Evolutionary conservation across 495 filamentous ascomycete genomes (phyloP).

Genomic region (Pyrenula aspistea): DNA sequence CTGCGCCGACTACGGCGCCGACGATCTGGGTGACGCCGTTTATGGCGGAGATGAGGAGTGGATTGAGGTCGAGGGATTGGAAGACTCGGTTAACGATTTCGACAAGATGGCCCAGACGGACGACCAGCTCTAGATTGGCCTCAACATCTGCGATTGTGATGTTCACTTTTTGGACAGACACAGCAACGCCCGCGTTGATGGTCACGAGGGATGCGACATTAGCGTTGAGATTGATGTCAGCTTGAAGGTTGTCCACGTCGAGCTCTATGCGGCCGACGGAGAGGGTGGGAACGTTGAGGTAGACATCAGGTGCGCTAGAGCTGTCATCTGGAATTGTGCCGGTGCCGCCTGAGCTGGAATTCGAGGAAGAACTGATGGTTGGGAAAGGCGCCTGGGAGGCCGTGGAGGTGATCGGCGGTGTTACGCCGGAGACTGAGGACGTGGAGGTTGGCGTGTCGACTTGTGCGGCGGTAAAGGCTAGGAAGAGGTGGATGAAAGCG

Average conservation of each 20-base stretch:
- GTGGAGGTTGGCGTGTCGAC: slow-evolving; percentile 7
- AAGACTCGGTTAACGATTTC: slow-evolving; percentile 48
- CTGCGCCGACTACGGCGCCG: slow-evolving; percentile 36
- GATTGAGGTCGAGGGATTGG: slow-evolving; percentile 41
- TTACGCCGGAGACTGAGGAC: slow-evolving; percentile 1
- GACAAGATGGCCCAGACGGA: slow-evolving; percentile 41
- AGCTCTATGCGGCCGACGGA: slow-evolving; percentile 43
- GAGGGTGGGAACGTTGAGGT: slow-evolving; percentile 38
- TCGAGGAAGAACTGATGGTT: slow-evolving; percentile 4
- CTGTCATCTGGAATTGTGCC: slow-evolving; percentile 9
- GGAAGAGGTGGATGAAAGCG: slow-evolving; percentile 8
- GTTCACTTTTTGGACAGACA: slow-evolving; percentile 41
- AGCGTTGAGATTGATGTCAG: slow-evolving; percentile 44
- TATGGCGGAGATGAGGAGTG: slow-evolving; percentile 39
- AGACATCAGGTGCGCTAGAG: slow-evolving; percentile 35
- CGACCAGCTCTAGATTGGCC: slow-evolving; percentile 40
- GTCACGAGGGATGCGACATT: slow-evolving; percentile 39
- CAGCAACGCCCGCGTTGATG: slow-evolving; percentile 40
- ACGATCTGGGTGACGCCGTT: slow-evolving; percentile 36
- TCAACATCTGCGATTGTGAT: slow-evolving; percentile 45
- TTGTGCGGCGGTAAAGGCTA: slow-evolving; percentile 15
- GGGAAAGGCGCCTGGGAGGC: slow-evolving; percentile 7
- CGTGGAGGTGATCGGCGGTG: slow-evolving; percentile 8
- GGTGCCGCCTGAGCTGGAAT: slow-evolving; percentile 3
- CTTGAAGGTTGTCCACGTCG: slow-evolving; percentile 38